Percentiles rank a stretch among this genome's conserved stretches.
phyloP scores from a whole-genome alignment of 768 basidiomycete species.

The Amanita inopinata region DNA sequence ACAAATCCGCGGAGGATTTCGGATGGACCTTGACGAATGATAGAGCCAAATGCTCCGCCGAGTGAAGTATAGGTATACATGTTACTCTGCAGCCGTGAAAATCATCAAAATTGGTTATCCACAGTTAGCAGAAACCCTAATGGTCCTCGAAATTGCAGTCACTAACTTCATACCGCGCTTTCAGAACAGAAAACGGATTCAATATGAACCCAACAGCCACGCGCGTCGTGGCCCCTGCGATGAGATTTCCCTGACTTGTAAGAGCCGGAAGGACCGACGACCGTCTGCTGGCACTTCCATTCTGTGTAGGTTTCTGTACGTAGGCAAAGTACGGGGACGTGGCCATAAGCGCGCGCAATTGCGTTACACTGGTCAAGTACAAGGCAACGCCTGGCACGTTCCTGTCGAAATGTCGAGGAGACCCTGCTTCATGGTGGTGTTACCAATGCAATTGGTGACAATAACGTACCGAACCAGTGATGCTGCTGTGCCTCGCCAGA shows the following conservation, averaged over 20 bases:
- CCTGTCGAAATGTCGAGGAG: slow-evolving; percentile 27
- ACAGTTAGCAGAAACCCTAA: neutral
- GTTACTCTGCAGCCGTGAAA: slow-evolving; percentile 46
- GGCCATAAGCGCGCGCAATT: slow-evolving; percentile 71
- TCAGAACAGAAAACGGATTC: slow-evolving; percentile 87
- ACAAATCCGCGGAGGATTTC: slow-evolving; percentile 81
- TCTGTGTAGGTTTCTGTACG: slow-evolving; percentile 16
- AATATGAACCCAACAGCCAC: slow-evolving; percentile 74
- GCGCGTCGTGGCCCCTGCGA: slow-evolving; percentile 79
- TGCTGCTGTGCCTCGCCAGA: slow-evolving; percentile 86
- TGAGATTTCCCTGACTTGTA: slow-evolving; percentile 68
- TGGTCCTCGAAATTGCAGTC: neutral
- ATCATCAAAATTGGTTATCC: neutral
- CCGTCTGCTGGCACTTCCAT: slow-evolving; percentile 17
- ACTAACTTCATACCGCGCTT: slow-evolving; percentile 83
- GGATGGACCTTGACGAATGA: slow-evolving; percentile 62
- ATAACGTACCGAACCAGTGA: slow-evolving; percentile 59
- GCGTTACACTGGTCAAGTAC: slow-evolving; percentile 82
- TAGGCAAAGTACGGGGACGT: slow-evolving; percentile 58
- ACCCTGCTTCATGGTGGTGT: neutral
- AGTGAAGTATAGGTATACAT: slow-evolving; percentile 64
- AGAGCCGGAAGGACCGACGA: slow-evolving; percentile 61
- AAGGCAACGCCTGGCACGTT: slow-evolving; percentile 91
- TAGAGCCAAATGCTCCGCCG: slow-evolving; percentile 43
- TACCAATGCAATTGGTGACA: neutral